These are phyloP conservation scores for Fusarium nelsonii DNA, from an alignment of 2,329 filamentous ascomycete genomes.

Conservation along the genomic window DNA sequence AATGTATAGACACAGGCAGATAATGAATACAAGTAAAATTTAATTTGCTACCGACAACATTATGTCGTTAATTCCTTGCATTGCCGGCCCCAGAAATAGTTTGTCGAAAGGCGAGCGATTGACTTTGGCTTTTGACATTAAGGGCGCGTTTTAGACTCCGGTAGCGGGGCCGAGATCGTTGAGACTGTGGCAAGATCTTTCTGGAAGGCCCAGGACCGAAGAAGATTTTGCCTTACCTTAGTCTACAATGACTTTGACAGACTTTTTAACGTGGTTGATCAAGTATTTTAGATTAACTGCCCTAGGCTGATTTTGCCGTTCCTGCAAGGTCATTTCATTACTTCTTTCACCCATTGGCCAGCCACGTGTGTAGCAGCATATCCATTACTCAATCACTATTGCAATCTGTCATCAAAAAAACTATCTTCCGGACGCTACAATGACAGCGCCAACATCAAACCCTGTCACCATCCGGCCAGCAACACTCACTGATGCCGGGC, in stretches of 20 bases:
- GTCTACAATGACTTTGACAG: neutral
- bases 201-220: neutral
- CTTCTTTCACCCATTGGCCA: neutral
- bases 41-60: neutral
- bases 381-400: neutral
- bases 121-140: constrained; percentile 9
- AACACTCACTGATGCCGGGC: constrained; percentile 1
- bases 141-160: constrained; percentile 26
- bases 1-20: constrained; percentile 38
- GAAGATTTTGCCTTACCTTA: no score
- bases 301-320: no score
- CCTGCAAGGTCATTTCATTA: neutral
- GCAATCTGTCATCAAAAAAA: neutral
- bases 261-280: neutral
- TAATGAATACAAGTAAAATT: fast-evolving
- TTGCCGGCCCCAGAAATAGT: constrained; percentile 4
- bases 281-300: neutral
- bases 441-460: constrained; percentile 4
- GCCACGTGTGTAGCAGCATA: neutral
- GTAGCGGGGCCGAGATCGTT: neutral
- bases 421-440: neutral
- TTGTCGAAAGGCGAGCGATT: neutral
- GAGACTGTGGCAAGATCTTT: constrained; percentile 3
- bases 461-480: constrained; percentile 18
- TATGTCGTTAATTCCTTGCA: neutral